phyloP scores from a whole-genome alignment of 352 stramenopile species.

The Pythium chondricola region DNA sequence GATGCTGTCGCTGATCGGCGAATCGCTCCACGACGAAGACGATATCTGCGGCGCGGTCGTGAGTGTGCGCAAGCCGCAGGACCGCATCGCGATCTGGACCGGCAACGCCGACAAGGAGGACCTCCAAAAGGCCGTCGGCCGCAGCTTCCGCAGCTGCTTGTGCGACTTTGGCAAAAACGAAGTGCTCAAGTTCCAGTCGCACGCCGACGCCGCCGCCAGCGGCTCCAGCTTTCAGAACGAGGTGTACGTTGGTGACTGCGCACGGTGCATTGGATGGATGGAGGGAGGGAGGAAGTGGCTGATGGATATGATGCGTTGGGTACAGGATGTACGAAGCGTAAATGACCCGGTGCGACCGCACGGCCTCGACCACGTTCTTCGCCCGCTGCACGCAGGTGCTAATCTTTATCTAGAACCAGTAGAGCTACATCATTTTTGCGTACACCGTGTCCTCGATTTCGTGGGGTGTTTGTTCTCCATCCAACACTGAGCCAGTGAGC shows the following conservation, averaged over 20 bases:
- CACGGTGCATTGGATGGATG: background rate
- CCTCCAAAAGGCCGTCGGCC: slow-evolving; percentile 73
- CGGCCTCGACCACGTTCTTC: slow-evolving; percentile 3
- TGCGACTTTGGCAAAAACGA: slow-evolving; percentile 85
- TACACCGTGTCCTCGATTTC: background rate
- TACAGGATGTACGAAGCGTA: slow-evolving; percentile 84
- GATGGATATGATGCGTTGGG: slow-evolving; percentile 6
- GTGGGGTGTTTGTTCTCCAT: background rate
- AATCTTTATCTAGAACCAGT: slow-evolving; percentile 25
- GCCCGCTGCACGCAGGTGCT: slow-evolving; percentile 15
- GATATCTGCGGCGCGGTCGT: slow-evolving; percentile 95
- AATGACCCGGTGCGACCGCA: slow-evolving; percentile 3
- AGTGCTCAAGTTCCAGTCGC: slow-evolving; percentile 85
- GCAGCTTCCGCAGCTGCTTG: slow-evolving; percentile 73
- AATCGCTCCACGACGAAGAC: slow-evolving; percentile 92
- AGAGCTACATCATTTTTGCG: slow-evolving; percentile 20
- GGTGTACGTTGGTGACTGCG: slow-evolving; percentile 56
- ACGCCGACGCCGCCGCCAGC: slow-evolving; percentile 79
- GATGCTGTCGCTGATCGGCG: slow-evolving; percentile 94
- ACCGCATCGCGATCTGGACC: slow-evolving; percentile 95
- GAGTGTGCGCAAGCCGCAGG: slow-evolving; percentile 92
- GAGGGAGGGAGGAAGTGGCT: background rate
- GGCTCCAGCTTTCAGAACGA: slow-evolving; percentile 90
- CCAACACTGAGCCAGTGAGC: no score
- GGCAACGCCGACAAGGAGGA: slow-evolving; percentile 69